phyloP scores from a whole-genome alignment of 1,284 basidiomycete genomes.

The Cryptococcus deneoformans region DNA sequence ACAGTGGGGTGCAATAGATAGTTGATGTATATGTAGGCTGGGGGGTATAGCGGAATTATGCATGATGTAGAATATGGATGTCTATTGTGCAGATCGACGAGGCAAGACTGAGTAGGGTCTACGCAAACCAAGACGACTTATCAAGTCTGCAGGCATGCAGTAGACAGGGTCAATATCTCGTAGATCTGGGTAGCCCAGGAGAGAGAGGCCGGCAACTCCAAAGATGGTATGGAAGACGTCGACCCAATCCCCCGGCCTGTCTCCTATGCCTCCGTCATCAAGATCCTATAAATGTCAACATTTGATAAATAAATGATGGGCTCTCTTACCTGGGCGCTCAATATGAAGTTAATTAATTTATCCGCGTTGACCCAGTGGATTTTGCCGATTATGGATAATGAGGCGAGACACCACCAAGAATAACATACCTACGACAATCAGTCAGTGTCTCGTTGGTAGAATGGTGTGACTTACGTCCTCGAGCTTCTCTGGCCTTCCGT shows the following conservation, averaged over 20 bases:
- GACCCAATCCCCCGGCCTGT: slow-evolving; percentile 85
- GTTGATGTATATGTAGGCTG: background rate
- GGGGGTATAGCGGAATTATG: slow-evolving; percentile 5
- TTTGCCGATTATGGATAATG: slow-evolving; percentile 79
- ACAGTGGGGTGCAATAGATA: slow-evolving; percentile 41
- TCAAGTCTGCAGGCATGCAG: slow-evolving; percentile 84
- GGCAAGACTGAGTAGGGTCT: slow-evolving; percentile 34
- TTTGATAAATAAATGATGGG: background rate
- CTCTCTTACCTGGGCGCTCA: slow-evolving; percentile 76
- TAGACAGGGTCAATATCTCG: slow-evolving; percentile 88
- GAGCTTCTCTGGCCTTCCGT: slow-evolving; percentile 95
- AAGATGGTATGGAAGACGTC: slow-evolving; percentile 97
- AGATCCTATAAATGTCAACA: slow-evolving; percentile 63
- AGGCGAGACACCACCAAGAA: slow-evolving; percentile 93
- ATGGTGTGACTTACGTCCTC: slow-evolving; percentile 68
- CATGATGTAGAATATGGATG: slow-evolving; percentile 12
- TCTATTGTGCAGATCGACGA: slow-evolving; percentile 9
- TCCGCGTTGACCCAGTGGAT: slow-evolving; percentile 85
- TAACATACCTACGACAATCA: slow-evolving; percentile 75
- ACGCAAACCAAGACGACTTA: slow-evolving; percentile 61
- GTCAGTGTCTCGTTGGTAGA: background rate
- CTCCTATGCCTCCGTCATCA: slow-evolving; percentile 90
- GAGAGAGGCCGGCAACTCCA: slow-evolving; percentile 84
- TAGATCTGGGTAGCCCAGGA: slow-evolving; percentile 83
- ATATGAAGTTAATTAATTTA: slow-evolving; percentile 77